A percentile compares a stretch with the other conserved stretches of the same genome.
phyloP scores from a whole-genome alignment of 176 grass and related monocot species.

The Miscanthus lutarioriparius region DNA sequence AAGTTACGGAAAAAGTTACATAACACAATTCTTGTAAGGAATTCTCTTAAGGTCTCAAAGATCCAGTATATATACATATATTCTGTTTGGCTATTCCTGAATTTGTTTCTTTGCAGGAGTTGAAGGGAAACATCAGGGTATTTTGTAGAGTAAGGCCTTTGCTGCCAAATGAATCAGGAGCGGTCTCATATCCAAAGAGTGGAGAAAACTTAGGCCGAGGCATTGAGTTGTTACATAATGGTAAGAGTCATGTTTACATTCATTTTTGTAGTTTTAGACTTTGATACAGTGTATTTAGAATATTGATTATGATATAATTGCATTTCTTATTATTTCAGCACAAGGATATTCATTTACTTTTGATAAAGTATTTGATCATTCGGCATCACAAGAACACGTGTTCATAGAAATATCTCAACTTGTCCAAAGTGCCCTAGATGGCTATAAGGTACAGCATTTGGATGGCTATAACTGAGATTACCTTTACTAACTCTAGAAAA shows the following conservation, averaged over 20 bases:
- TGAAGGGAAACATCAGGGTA: conserved; percentile 94
- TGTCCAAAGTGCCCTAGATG: conserved; percentile 91
- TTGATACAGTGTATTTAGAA: not conserved
- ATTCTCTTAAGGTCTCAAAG: not conserved
- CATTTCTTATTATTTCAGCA: conserved; percentile 38
- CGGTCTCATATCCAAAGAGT: conserved; percentile 70
- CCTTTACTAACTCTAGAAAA: not conserved
- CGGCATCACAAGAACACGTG: conserved; percentile 82
- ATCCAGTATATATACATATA: not conserved
- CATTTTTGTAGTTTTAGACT: not conserved
- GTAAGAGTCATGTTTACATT: conserved; percentile 36
- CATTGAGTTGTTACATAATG: conserved; percentile 71
- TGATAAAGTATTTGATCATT: conserved; percentile 82
- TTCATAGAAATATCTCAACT: conserved; percentile 96
- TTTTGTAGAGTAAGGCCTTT: conserved; percentile 86
- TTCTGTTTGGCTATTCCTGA: not conserved
- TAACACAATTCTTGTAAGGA: conserved; percentile 74
- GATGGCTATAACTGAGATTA: not conserved
- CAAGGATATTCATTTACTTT: conserved; percentile 87
- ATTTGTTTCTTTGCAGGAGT: conserved; percentile 52
- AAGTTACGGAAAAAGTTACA: conserved; percentile 74
- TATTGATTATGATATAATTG: not conserved
- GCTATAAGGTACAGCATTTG: conserved; percentile 71
- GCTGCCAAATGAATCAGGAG: conserved; percentile 51
- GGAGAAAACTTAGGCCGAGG: conserved; percentile 65